Evolutionary conservation across 2,329 filamentous ascomycete species (phyloP).

Genomic region (Neofusicoccum cordaticola): DNA sequence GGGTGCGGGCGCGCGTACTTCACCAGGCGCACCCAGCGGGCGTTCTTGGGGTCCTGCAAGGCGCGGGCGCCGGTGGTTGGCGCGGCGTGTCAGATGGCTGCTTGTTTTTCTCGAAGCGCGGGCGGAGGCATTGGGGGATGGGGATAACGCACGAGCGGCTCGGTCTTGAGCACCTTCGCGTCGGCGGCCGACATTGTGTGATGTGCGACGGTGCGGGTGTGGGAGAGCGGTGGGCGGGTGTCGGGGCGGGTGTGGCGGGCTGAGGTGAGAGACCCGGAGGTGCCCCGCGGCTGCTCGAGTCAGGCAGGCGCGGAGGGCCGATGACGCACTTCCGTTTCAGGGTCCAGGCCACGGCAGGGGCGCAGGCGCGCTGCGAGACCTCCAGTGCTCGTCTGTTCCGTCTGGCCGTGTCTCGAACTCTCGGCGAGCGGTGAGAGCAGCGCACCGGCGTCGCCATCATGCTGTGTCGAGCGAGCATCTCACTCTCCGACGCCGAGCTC

Average conservation of each 20-base stretch:
- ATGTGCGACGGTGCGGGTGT: neutral
- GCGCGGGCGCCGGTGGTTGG: neutral
- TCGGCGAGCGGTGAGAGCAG: neutral
- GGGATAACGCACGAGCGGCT: slow-evolving; percentile 32
- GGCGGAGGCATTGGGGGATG: neutral
- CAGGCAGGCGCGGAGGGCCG: neutral
- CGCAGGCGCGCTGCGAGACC: neutral
- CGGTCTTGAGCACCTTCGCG: slow-evolving; percentile 34
- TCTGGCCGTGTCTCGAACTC: neutral
- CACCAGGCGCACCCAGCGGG: slow-evolving; percentile 40
- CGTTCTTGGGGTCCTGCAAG: slow-evolving; percentile 36
- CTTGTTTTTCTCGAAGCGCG: neutral
- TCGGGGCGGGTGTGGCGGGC: neutral
- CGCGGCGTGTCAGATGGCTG: neutral
- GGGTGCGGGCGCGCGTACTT: slow-evolving; percentile 29
- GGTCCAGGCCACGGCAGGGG: neutral
- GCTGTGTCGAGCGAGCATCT: neutral
- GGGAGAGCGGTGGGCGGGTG: neutral
- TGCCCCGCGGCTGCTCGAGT: neutral
- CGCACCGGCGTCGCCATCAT: neutral
- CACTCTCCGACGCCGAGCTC: neutral
- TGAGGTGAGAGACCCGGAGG: neutral
- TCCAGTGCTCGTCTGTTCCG: neutral
- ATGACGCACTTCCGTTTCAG: slow-evolving; percentile 7
- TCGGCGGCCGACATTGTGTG: slow-evolving; percentile 24